Conservation (phyloP, 192 early-diverging fungal species). For the Coemansia aciculifera region DNA sequence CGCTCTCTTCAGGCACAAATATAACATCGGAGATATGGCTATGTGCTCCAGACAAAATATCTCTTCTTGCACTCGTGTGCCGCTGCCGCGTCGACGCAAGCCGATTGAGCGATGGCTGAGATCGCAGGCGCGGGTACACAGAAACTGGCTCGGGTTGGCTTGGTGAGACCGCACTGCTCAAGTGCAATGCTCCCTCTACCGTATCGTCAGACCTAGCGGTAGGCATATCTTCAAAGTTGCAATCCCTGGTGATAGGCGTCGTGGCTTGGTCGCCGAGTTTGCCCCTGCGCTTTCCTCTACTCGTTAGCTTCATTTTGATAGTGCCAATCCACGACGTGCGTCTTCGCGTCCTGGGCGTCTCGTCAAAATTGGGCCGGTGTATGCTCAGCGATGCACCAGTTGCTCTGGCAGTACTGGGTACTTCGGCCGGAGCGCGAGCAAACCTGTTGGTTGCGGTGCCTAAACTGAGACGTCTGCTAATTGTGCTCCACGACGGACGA, state of each 20-base stretch:
- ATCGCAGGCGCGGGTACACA: conserved; percentile 44
- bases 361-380: neutral
- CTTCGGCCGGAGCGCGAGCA: neutral
- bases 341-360: conserved; percentile 2
- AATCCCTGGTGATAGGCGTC: neutral
- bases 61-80: neutral
- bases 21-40: conserved; percentile 12
- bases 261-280: neutral
- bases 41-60: neutral
- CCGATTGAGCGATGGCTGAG: conserved; percentile 40
- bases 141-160: neutral
- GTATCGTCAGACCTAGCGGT: neutral
- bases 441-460: conserved; percentile 5
- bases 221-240: neutral
- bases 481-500: conserved; percentile 23
- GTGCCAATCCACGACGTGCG: conserved; percentile 35
- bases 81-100: conserved; percentile 3
- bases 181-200: neutral
- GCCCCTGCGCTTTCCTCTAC: conserved; percentile 9
- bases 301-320: conserved; percentile 22
- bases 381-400: conserved; percentile 8
- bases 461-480: conserved; percentile 36
- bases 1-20: conserved; percentile 32
- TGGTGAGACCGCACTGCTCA: neutral
- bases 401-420: neutral